Percentiles rank a stretch among this genome's conserved stretches.
These are phyloP conservation scores for Irpex rosettiformis DNA, from an alignment of 1,284 basidiomycete genomes.

Conservation along the genomic window DNA sequence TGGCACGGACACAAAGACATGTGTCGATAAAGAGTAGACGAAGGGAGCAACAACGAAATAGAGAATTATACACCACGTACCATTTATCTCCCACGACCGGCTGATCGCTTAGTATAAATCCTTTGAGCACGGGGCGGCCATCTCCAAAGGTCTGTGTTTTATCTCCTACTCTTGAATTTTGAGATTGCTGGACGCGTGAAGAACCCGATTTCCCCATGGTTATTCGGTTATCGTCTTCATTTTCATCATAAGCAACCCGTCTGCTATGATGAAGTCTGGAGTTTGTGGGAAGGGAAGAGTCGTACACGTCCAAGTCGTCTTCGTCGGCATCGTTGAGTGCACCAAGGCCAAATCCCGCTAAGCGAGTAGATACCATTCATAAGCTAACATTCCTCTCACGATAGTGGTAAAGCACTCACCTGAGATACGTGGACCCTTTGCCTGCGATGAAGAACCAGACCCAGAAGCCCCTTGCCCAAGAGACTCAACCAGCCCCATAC, in stretches of 20 bases:
- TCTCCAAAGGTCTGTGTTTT: constrained; percentile 44
- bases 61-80: too few relatives aligned
- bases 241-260: constrained; percentile 63
- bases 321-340: constrained; percentile 86
- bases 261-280: constrained; percentile 33
- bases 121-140: constrained; percentile 69
- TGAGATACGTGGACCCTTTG: constrained; percentile 55
- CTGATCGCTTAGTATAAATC: constrained; percentile 71
- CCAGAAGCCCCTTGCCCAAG: constrained; percentile 38
- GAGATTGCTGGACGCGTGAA: constrained; percentile 15
- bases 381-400: neutral
- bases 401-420: constrained; percentile 35
- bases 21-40: constrained; percentile 13
- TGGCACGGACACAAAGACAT: constrained; percentile 6
- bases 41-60: too few relatives aligned
- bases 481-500: constrained; percentile 60
- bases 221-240: constrained; percentile 59
- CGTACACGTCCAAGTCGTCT: constrained; percentile 87
- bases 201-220: constrained; percentile 20
- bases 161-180: constrained; percentile 17
- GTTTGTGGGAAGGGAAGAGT: constrained; percentile 33
- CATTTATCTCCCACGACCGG: constrained; percentile 72
- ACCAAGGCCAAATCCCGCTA: constrained; percentile 84
- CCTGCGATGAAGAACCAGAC: constrained; percentile 13
- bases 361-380: neutral